Evolutionary conservation across 352 stramenopile genomes (phyloP), one percentile per base, ranked within the genome.

Genomic region (Globisporangium splendens): DNA sequence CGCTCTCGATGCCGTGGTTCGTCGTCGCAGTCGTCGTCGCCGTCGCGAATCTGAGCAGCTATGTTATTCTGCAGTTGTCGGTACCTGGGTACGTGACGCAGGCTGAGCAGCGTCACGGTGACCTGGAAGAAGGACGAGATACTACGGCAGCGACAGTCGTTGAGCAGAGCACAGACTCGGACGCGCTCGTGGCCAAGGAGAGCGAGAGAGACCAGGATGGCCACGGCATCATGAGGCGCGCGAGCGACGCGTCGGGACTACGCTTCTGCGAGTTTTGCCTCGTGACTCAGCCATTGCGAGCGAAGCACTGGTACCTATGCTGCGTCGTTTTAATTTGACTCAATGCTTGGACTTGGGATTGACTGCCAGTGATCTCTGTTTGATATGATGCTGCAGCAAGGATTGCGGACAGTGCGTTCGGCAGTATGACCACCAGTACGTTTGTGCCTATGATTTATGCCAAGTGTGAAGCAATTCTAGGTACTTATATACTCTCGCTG

Each of bases 371-470:
- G 22, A 8, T 50, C 18, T 33, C 21, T 43, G 24, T 38, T 33
- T 18, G 33, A 43, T n/a, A 20, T 33, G 17, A 8, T 59, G 14
- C 48, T 10, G 3, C 61, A 91, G 82, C 59, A 89, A 88, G 61
- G 77, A 90, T 59, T 93, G 83, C 54, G 69, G 73, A 47, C 76
- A 73, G 13, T 93, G 83, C 59, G 83, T 87, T 20, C 66, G 69
- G 8, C 83, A 93, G 60, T 93, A 93, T 43, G 83, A 93, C 53
- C 83, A 93, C 58, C 83, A 93, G 83, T 93, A 70, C 55, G 73
- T 54, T 18, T 47, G n/a, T 22, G 22, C 8, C 17, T 5, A 14
- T 21, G 21, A 6, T 10, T 28, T 44, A 47, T 31, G 14, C 41
- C 10, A 17, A 35, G 28, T 22, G 8, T 18, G 24, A 10, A 13